Base-by-base conservation (phyloP, 2,329 filamentous ascomycete genomes). In the Cercospora sp. region DNA sequence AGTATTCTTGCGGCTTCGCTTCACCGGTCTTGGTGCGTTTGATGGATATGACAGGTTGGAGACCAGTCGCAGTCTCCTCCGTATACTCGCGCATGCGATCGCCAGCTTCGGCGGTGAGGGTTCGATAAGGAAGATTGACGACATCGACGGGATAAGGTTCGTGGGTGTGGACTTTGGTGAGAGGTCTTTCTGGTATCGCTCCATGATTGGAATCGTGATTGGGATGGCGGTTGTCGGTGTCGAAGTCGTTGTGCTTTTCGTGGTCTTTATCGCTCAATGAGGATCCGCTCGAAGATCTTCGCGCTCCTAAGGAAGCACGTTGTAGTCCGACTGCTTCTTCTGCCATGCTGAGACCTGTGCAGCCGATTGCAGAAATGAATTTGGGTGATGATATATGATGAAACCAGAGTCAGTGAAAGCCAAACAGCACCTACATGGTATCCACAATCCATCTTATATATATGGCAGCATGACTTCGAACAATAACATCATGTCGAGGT, bases 1-100 rank as follows among this genome's bases (percentile, higher is more conserved):
- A 87, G 75, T 87, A 89, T n/a, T 67, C 60, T 57, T 69, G 77
- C 71, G 66, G 81, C 77, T 64, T 48, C 12, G 48, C 30, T 13
- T 61, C 67, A 33, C 75, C 75, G 16, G 72, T 73, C 28, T 71
- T 70, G 61, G 70, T 73, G n/a, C 71, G 71, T 20, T 71, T 69
- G 55, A 70, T 72, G 16, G 76, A 74, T 36, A 71, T 63, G 1
- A 75, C 69, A 36, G 71, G 65, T 42, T 73, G 71, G 6, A 76
- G 66, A 28, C 72, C 72, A 26, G 65, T 70, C 8, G 69, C 64
- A 2, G 71, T 74, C 60, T 76, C 75, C 26, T 69, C 69, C 5
- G 72, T 73, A 63, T 74, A 77, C 58, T 75, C 75, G 45, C 64
- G 68, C 73, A 77, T 75, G 45, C 62, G 63, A 12, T 66, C 68